phyloP scores from a whole-genome alignment of 1,284 basidiomycete species.

The Sanghuangporus weigelae region DNA sequence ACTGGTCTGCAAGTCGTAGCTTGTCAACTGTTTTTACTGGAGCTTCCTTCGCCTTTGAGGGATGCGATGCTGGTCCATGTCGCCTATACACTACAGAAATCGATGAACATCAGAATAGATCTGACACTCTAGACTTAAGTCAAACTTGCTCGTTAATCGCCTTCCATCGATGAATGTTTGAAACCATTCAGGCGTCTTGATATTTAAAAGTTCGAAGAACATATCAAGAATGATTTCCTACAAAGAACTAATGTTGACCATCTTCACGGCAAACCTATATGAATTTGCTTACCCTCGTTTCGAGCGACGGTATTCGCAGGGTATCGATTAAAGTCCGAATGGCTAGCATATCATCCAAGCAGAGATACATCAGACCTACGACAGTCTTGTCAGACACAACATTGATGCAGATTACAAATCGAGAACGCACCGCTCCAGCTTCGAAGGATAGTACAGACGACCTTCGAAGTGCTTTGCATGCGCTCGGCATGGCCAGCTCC shows the following conservation, averaged over 20 bases:
- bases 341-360: constrained; percentile 83
- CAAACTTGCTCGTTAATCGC: constrained; percentile 66
- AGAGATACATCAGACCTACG: constrained; percentile 88
- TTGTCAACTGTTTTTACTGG: constrained; percentile 47
- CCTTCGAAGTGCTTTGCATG: constrained; percentile 71
- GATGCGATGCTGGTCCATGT: constrained; percentile 35
- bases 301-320: constrained; percentile 81
- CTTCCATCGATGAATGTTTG: constrained; percentile 86
- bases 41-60: constrained; percentile 26
- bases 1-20: constrained; percentile 89
- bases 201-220: constrained; percentile 91
- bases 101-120: neutral
- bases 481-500: constrained; percentile 71
- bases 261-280: neutral
- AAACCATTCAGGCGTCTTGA: constrained; percentile 87
- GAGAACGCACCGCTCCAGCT: constrained; percentile 84
- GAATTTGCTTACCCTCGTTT: constrained; percentile 62
- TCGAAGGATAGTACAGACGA: constrained; percentile 80
- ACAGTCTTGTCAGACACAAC: constrained; percentile 16
- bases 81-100: constrained; percentile 59
- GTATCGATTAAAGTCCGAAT: constrained; percentile 84
- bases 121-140: neutral
- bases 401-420: constrained; percentile 1
- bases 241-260: constrained; percentile 2
- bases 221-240: constrained; percentile 91